Base-by-base conservation (phyloP, 2,329 filamentous ascomycete genomes). In the Arthrocladium fulminans region DNA sequence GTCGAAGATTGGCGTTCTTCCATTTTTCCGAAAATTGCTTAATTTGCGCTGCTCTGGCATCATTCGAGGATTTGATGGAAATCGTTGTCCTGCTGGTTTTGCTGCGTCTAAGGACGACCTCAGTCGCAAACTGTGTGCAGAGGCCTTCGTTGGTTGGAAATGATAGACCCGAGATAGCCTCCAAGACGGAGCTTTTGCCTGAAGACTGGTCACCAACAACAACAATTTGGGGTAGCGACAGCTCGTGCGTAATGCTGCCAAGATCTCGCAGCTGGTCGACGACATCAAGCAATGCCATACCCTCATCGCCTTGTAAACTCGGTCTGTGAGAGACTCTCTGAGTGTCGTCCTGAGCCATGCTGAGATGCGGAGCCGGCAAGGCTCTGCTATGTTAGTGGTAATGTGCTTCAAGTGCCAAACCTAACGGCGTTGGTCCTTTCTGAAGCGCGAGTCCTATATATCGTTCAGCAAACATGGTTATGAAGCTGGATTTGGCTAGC, bases 171-270 rank as follows among this genome's bases (percentile, higher is more conserved):
- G 79, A 77, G 40, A 84, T 77, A 0, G 80, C 80, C 53, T 83
- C 76, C 0, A 84, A 70, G 0, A 83, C 77, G 0, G 77, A 82
- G n/a, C 74, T 79, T 58, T 84, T 84, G 2, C 79, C 80, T 1
- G 74, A 73, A 0, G 74, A 79, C 48, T 80, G 76, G 47, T 80
- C 74, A 3, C 80, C 79, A 23, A 76, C 75, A 3, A 81, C 77
- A 3, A 81, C 71, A 30, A 80, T 67, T 54, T 77, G 73, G 1
- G 76, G 75, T 0, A 77, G 63, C 29, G 72, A 61, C 19, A 76
- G 65, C 9, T 74, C 66, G 2, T 61, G 69, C 5, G 63, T 69
- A 2, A 74, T 65, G 15, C 12, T 17, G 1, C 77, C 75, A 7
- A 71, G 66, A 2, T 67, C 65, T 4, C 74, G 71, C 0, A 83